Percentiles rank a stretch among this genome's conserved stretches.
These are phyloP conservation scores for Nitzschia palea DNA, from an alignment of 108 stramenopile species.

Conservation along the genomic window DNA sequence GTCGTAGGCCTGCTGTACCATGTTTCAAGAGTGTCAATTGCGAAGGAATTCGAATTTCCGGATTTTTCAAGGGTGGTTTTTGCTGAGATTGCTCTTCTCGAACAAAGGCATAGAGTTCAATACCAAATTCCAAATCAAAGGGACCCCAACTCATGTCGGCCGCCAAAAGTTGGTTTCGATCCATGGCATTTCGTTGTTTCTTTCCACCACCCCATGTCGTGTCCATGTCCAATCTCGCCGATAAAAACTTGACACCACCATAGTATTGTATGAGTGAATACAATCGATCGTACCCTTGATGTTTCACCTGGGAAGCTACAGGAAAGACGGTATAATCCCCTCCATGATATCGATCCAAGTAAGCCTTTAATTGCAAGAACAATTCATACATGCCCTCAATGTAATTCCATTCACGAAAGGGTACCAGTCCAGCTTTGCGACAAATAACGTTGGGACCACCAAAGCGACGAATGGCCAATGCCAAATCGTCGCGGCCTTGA, in stretches of 20 bases:
- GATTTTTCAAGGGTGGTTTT: conserved; percentile 47
- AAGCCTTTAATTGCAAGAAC: conserved; percentile 50
- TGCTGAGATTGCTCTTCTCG: conserved; percentile 39
- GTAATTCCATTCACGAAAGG: conserved; percentile 66
- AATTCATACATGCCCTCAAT: conserved; percentile 67
- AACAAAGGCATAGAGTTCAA: conserved; percentile 53
- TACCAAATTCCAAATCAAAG: conserved; percentile 63
- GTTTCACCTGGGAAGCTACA: conserved; percentile 19
- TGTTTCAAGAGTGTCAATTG: conserved; percentile 21
- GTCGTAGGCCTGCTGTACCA: conserved; percentile 12
- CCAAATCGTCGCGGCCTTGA: conserved; percentile 43
- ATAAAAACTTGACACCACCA: conserved; percentile 62
- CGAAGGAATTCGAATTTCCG: conserved; percentile 53
- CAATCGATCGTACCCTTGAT: conserved; percentile 4
- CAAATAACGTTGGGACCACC: conserved; percentile 25
- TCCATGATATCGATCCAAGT: conserved; percentile 43
- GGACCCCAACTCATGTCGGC: conserved; percentile 49
- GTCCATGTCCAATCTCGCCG: conserved; percentile 52
- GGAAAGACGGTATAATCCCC: conserved; percentile 47
- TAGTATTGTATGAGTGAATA: conserved; percentile 54
- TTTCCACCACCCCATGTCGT: background rate
- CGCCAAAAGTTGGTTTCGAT: background rate
- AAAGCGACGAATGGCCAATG: conserved; percentile 58
- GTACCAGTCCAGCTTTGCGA: conserved; percentile 49
- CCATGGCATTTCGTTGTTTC: background rate